Evolutionary conservation across 495 filamentous ascomycete species (phyloP).

Genomic region (Stereocaulon alpinum): DNA sequence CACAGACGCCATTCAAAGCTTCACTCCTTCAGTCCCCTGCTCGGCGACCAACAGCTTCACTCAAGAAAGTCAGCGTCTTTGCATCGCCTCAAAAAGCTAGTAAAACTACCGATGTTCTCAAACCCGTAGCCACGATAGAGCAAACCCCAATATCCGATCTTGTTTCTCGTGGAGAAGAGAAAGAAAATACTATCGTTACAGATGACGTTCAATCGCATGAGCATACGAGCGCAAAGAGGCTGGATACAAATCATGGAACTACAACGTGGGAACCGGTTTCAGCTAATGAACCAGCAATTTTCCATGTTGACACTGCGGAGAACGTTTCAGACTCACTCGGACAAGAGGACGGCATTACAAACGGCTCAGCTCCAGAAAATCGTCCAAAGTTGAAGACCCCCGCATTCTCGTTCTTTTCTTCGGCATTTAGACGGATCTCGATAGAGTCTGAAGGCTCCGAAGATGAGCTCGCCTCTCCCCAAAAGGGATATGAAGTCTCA

Average conservation of each 20-base stretch:
- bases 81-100: background rate
- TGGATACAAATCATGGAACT: background rate
- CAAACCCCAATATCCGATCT: slow-evolving; percentile 13
- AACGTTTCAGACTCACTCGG: slow-evolving; percentile 13
- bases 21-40: slow-evolving; percentile 23
- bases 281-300: background rate
- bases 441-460: slow-evolving; percentile 42
- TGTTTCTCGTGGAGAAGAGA: background rate
- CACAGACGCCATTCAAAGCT: slow-evolving; percentile 25
- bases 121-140: slow-evolving; percentile 4
- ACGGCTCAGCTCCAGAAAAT: background rate
- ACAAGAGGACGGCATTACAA: background rate
- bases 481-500: slow-evolving; percentile 22
- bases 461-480: slow-evolving; percentile 39
- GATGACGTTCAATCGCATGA: background rate
- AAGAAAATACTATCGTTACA: background rate
- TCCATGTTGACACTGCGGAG: slow-evolving; percentile 17
- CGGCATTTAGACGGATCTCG: slow-evolving; percentile 19
- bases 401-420: slow-evolving; percentile 10
- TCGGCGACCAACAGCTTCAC: slow-evolving; percentile 14
- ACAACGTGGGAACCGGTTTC: background rate
- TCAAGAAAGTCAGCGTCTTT: background rate
- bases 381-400: background rate
- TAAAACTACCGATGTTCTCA: background rate
- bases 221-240: background rate